These are phyloP conservation scores for Dovyalis caffra DNA, from an alignment of 345 rosid genomes.

Conservation along the genomic window DNA sequence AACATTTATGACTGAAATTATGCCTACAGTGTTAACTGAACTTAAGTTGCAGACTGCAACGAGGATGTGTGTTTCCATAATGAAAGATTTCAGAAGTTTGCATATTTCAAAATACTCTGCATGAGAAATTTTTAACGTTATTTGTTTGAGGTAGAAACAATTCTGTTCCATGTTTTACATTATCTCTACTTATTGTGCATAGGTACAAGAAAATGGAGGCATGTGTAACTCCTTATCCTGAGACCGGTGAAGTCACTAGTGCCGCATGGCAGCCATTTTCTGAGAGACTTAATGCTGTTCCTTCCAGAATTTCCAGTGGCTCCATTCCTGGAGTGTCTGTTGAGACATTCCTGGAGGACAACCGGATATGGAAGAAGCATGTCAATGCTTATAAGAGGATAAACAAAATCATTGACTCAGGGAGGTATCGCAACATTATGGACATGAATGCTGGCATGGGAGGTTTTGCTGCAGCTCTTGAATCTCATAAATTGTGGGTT, in stretches of 20 bases:
- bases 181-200: too few relatives aligned
- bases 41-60: neutral
- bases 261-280: constrained; percentile 35
- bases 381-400: constrained; percentile 31
- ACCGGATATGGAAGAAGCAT: constrained; percentile 30
- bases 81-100: neutral
- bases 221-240: constrained; percentile 24
- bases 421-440: constrained; percentile 35
- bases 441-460: constrained; percentile 37
- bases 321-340: constrained; percentile 13
- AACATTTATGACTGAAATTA: neutral
- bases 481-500: constrained; percentile 31
- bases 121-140: neutral
- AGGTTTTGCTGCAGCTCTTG: constrained; percentile 37
- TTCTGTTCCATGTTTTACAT: neutral
- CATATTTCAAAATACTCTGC: neutral
- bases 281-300: constrained; percentile 30
- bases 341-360: constrained; percentile 20
- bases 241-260: constrained; percentile 37
- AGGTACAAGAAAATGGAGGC: constrained; percentile 34
- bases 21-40: neutral
- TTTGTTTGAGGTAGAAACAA: neutral
- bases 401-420: constrained; percentile 29
- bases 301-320: constrained; percentile 31
- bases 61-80: neutral